Evolutionary conservation across 2,329 filamentous ascomycete species (phyloP).

Genomic region (Calonectria leucothoes): DNA sequence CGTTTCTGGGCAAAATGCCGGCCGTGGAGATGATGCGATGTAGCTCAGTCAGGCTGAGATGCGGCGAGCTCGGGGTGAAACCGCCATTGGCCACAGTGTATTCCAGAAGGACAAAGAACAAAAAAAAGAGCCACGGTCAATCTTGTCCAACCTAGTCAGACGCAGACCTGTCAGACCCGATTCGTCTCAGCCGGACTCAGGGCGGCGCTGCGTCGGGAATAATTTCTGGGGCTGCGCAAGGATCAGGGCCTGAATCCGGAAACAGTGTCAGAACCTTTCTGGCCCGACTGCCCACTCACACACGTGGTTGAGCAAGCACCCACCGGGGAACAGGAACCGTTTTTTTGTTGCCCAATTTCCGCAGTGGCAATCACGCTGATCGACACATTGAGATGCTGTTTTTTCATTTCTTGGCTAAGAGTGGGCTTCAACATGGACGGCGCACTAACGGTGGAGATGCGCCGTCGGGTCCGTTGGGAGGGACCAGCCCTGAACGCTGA

Average conservation of each 20-base stretch:
- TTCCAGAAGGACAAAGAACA: not conserved
- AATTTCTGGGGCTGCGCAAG: not conserved
- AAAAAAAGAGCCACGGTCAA: too few relatives aligned
- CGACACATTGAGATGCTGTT: not conserved
- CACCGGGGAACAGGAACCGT: not conserved
- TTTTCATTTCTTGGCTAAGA: not conserved
- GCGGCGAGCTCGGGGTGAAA: not conserved
- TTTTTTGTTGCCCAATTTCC: not conserved
- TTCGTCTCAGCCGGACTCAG: not conserved
- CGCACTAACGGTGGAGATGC: not conserved
- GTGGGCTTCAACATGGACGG: not conserved
- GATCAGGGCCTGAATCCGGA: not conserved
- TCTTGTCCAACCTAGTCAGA: not conserved
- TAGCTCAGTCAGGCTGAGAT: not conserved
- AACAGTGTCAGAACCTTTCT: not conserved
- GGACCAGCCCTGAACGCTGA: not conserved
- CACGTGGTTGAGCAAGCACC: not conserved
- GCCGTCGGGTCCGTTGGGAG: too few relatives aligned
- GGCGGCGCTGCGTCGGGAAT: constrained; percentile 1
- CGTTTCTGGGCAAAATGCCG: not conserved
- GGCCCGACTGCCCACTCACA: not conserved
- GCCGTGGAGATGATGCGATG: not conserved
- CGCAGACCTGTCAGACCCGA: not conserved
- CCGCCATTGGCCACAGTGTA: not conserved
- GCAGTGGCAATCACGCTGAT: not conserved